Evolutionary conservation across 1,139 yeast genomes (phyloP).

Genomic region (Sugiyamaella japonica): DNA sequence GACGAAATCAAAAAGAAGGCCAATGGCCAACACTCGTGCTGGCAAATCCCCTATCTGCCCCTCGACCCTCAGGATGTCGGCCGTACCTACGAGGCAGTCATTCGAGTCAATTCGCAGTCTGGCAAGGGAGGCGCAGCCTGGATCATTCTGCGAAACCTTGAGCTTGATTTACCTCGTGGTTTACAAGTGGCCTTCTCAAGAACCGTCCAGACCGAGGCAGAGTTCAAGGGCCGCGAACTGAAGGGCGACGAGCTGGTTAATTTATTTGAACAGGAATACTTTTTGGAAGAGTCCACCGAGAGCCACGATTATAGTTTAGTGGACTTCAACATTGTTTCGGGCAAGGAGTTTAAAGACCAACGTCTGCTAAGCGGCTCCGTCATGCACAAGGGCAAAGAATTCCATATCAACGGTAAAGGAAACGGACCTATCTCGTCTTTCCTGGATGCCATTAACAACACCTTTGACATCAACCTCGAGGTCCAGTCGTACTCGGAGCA

Average conservation of each 20-base stretch:
- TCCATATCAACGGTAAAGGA: slow-evolving; percentile 67
- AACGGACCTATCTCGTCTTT: slow-evolving; percentile 96
- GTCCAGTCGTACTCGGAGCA: slow-evolving; percentile 90
- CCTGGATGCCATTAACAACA: slow-evolving; percentile 67
- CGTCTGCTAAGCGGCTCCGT: slow-evolving; percentile 55
- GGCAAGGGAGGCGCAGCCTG: slow-evolving; percentile 99
- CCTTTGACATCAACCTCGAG: slow-evolving; percentile 60
- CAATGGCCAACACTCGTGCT: slow-evolving; percentile 37
- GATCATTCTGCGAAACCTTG: slow-evolving; percentile 86
- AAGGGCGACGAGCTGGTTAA: slow-evolving; percentile 72
- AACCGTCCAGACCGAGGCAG: slow-evolving; percentile 80
- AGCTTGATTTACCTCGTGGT: slow-evolving; percentile 88
- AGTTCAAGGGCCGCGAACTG: slow-evolving; percentile 80
- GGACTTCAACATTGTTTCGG: slow-evolving; percentile 36
- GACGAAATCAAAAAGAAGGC: slow-evolving; percentile 34
- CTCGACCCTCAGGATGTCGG: slow-evolving; percentile 96
- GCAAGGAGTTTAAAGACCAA: slow-evolving; percentile 42
- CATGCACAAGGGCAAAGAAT: slow-evolving; percentile 47
- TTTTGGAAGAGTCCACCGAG: slow-evolving; percentile 48
- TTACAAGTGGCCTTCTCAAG: slow-evolving; percentile 88
- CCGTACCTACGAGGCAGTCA: slow-evolving; percentile 95
- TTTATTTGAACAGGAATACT: slow-evolving; percentile 71
- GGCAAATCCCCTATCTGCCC: slow-evolving; percentile 95
- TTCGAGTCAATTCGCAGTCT: slow-evolving; percentile 95
- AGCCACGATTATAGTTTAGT: slow-evolving; percentile 34